Evolutionary conservation across 257 asterid genomes (phyloP).

Genomic region (Solanum ossicruentum): DNA sequence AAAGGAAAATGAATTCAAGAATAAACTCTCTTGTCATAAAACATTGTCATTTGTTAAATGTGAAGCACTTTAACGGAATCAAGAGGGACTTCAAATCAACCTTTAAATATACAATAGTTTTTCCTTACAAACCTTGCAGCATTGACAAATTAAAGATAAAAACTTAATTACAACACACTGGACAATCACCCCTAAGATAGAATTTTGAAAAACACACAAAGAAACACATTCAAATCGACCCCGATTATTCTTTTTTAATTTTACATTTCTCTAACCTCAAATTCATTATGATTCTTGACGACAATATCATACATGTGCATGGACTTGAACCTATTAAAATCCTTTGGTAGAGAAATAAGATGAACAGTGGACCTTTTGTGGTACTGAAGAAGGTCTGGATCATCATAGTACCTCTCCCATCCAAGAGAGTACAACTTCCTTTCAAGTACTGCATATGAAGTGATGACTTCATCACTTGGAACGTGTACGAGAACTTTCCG

Average conservation of each 20-base stretch:
- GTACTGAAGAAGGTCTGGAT: conserved; percentile 32
- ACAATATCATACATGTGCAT: conserved; percentile 30
- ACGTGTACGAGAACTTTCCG: conserved; percentile 29
- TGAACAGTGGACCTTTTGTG: conserved; percentile 34
- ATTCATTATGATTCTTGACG: conserved; percentile 23
- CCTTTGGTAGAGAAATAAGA: conserved; percentile 39
- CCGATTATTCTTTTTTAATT: not conserved
- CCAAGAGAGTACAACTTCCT: conserved; percentile 19
- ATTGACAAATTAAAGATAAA: not conserved
- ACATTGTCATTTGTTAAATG: not conserved
- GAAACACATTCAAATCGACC: not conserved
- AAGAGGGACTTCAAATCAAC: not conserved
- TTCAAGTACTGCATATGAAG: conserved; percentile 29
- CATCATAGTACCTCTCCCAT: conserved; percentile 42
- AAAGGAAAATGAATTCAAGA: not conserved
- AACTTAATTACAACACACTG: not conserved
- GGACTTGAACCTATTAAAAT: conserved; percentile 32
- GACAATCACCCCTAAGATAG: not conserved
- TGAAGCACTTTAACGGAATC: not conserved
- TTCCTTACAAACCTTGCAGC: not conserved
- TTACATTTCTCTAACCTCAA: conserved; percentile 24
- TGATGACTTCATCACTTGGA: conserved; percentile 15
- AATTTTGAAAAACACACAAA: not conserved
- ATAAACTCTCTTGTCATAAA: not conserved
- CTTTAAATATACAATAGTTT: not conserved